phyloP scores from a whole-genome alignment of 1,284 basidiomycete species.

The Filobasidium uniguttulatum region DNA sequence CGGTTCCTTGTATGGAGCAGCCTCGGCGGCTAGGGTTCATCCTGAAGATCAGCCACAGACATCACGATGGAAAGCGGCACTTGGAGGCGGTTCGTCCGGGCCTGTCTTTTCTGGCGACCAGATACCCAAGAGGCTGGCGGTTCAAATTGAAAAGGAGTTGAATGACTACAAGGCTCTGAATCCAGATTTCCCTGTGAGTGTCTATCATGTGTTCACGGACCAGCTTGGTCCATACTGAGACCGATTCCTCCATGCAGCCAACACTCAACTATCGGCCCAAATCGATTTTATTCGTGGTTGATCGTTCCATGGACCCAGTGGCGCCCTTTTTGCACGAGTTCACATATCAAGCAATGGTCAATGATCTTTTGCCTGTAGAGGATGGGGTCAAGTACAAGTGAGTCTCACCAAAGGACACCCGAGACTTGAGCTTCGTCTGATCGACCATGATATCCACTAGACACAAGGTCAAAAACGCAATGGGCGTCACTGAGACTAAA shows the following conservation, averaged over 20 bases:
- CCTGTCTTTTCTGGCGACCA: conserved; percentile 42
- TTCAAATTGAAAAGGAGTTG: conserved; percentile 62
- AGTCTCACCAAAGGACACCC: conserved; percentile 26
- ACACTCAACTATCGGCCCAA: conserved; percentile 60
- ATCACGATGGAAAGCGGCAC: conserved; percentile 33
- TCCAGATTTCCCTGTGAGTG: conserved; percentile 65
- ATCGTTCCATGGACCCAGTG: conserved; percentile 83
- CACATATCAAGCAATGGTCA: conserved; percentile 97
- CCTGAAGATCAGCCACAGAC: conserved; percentile 33
- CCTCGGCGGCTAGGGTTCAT: conserved; percentile 42
- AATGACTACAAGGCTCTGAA: conserved; percentile 76
- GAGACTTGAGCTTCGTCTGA: background rate
- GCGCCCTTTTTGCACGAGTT: conserved; percentile 94
- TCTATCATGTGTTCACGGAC: too few species aligned
- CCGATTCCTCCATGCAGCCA: conserved; percentile 19
- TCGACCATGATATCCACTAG: conserved; percentile 33
- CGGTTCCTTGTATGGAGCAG: conserved; percentile 35
- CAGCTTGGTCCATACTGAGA: conserved; percentile 24
- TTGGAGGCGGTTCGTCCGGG: conserved; percentile 39
- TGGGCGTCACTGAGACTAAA: conserved; percentile 74
- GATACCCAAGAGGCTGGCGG: conserved; percentile 62
- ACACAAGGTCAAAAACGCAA: conserved; percentile 67
- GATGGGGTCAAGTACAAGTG: conserved; percentile 76
- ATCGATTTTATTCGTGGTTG: conserved; percentile 77
- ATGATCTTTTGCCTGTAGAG: conserved; percentile 78